Base-by-base conservation (phyloP, 2,329 filamentous ascomycete genomes). In the Clonostachys chloroleuca region DNA sequence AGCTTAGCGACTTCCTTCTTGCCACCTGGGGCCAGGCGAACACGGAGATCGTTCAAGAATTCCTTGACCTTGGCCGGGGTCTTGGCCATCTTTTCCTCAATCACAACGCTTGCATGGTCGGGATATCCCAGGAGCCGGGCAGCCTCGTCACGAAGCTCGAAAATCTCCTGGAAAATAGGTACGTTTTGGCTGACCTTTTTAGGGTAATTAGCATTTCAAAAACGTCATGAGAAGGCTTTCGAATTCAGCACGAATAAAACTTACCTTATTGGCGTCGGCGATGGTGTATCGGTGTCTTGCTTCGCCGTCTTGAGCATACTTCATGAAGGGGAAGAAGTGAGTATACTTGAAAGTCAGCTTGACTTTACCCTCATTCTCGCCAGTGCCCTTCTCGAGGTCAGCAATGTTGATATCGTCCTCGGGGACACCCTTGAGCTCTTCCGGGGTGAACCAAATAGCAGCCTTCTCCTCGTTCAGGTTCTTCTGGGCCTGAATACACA, bases 71-170 rank as follows among this genome's bases (percentile, higher is more conserved):
- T 86, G 59, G 81, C 76, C 2, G 86, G 78, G 2, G 77, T 83
- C 74, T 92, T 91, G 42, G 88, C 87, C 89, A 94, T 94, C 77
- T 91, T 92, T 58, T 89, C 83, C 59, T 91, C 87, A 37, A 94
- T 85, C 42, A 80, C 74, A 64, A 91, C 84, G 43, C 83, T 78
- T 16, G 89, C 89, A 61, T 92, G 87, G 59, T 90, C 83, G 6
- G 81, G 76, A 64, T 91, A 94, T 12, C 87, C 87, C 2, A 92
- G 74, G 43, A 92, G 74, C 45, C 86, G 80, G 12, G 89, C 89
- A 16, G 83, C 85, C 64, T 92, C 87, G 56, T 92, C 87, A 10
- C 89, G 83, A 24, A 92, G 79, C 12, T 84, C 66, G 45, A 94
- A 76, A 33, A 87, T 81, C 60, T 92, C 87, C 53, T 80, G 81